A percentile compares a stretch with the other conserved stretches of the same genome.
Conservation (phyloP, 2,329 filamentous ascomycete genomes). For the Penicillium sp. region DNA sequence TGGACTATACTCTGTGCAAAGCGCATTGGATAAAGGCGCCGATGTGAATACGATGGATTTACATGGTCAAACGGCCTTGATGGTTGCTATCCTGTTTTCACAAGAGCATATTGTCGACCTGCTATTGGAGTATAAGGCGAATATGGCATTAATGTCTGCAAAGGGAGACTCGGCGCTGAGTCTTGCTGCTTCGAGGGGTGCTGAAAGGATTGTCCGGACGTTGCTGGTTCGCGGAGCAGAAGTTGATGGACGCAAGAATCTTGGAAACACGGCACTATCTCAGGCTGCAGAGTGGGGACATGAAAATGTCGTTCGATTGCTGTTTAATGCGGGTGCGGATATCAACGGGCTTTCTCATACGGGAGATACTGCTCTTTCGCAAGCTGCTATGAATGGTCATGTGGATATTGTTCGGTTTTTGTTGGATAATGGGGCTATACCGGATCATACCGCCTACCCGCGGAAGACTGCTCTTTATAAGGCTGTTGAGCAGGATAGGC, state of each 20-base stretch:
- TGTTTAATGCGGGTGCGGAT: slow-evolving; percentile 15
- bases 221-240: slow-evolving; percentile 10
- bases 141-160: background rate
- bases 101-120: slow-evolving; percentile 11
- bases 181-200: slow-evolving; percentile 8
- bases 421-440: slow-evolving; percentile 10
- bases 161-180: slow-evolving; percentile 12
- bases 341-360: slow-evolving; percentile 9
- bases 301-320: slow-evolving; percentile 8
- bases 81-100: slow-evolving; percentile 14
- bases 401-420: slow-evolving; percentile 10
- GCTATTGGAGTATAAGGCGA: slow-evolving; percentile 13
- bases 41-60: slow-evolving; percentile 8
- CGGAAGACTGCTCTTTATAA: slow-evolving; percentile 12
- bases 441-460: slow-evolving; percentile 6
- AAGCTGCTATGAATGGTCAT: slow-evolving; percentile 14
- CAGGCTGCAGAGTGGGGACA: slow-evolving; percentile 13
- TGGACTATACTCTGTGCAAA: slow-evolving; percentile 1
- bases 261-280: slow-evolving; percentile 7
- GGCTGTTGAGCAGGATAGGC: slow-evolving; percentile 6
- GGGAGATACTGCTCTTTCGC: slow-evolving; percentile 14
- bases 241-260: background rate
- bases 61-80: slow-evolving; percentile 13
- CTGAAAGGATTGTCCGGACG: slow-evolving; percentile 10
- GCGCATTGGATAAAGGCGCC: slow-evolving; percentile 14